Evolutionary conservation across 331 rosid species (phyloP), one percentile per base, ranked within the genome.

Genomic region (Rhamnella rubrinervis): DNA sequence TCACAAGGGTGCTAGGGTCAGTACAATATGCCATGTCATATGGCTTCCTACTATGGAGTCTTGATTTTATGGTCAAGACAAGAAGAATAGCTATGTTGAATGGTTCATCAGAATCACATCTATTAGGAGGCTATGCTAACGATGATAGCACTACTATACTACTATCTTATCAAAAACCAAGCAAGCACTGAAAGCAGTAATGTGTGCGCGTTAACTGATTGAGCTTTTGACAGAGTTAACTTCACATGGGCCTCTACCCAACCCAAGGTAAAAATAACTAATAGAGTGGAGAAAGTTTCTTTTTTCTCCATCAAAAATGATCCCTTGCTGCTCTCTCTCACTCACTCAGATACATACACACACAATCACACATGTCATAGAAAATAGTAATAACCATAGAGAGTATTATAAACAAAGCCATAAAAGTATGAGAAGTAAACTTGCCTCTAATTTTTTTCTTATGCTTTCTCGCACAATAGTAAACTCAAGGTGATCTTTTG

Each of bases 401-500:
- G 20, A 49, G 58, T 63, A 39, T 37, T 56, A 63, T 15, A 61
- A 31, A 18, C 58, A 18, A n/a, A 53, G 25, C 5, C 11, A 8
- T 53, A 53, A 53, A 16, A 17, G 25, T 8, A 18, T 6, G 10
- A 62, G 69, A 46, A 67, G 61, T 53, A 75, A 73, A 77, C 81
- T 79, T 80, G 75, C 98, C 97, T 93, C 96, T 59, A 93, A 71
- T 76, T 93, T 91, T n/a, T 84, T 83, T 80, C 76, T 75, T 71
- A 93, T 85, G 81, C 90, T 75, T 55, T 93, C 98, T 79, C 92
- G 84, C 46, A 93, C 98, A 61, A 93, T 91, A 17, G 95, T 81
- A 79, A 93, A 93, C 87, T 93, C 98, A 61, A 88, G 85, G 82
- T 91, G 86, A 55, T 88, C 93, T 81, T 93, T 93, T 18, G 89